A percentile compares a stretch with the other conserved stretches of the same genome.
Evolutionary conservation across 169 alveolate species (phyloP).

Genomic region (Eimeria brunetti): DNA sequence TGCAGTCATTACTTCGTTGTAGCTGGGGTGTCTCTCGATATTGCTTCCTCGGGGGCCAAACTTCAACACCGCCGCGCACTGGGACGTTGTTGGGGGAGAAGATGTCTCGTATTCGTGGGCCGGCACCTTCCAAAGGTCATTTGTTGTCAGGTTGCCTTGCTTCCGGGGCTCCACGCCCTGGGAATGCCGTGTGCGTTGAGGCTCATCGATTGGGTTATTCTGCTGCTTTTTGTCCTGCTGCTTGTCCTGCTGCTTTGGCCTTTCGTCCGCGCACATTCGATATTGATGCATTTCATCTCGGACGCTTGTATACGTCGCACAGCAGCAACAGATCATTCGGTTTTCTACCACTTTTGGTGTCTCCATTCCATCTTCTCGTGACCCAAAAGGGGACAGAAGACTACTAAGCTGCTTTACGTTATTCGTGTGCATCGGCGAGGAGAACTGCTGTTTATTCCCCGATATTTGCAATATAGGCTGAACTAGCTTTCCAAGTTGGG

Average conservation of each 20-base stretch:
- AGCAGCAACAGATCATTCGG: background rate
- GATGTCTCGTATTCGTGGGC: too few species aligned
- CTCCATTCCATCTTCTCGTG: background rate
- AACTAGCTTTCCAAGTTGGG: background rate
- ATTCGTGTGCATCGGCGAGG: background rate
- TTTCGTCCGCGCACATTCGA: background rate
- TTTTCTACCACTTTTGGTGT: background rate
- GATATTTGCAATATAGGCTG: background rate
- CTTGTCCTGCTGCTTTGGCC: background rate
- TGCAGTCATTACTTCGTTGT: background rate
- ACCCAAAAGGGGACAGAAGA: background rate
- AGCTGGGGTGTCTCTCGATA: background rate
- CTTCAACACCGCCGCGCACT: background rate
- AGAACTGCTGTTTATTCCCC: too few species aligned
- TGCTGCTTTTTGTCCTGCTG: background rate
- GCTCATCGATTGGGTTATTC: background rate
- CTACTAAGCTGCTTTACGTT: background rate
- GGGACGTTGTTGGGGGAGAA: background rate
- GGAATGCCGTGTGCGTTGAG: background rate
- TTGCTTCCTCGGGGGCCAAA: background rate
- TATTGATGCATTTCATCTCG: background rate
- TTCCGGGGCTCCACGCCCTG: background rate
- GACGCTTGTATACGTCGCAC: background rate
- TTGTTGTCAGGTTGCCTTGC: background rate
- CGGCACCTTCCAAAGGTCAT: too few species aligned